Conservation (phyloP, 208 protist genomes). For the Giardia muris region DNA sequence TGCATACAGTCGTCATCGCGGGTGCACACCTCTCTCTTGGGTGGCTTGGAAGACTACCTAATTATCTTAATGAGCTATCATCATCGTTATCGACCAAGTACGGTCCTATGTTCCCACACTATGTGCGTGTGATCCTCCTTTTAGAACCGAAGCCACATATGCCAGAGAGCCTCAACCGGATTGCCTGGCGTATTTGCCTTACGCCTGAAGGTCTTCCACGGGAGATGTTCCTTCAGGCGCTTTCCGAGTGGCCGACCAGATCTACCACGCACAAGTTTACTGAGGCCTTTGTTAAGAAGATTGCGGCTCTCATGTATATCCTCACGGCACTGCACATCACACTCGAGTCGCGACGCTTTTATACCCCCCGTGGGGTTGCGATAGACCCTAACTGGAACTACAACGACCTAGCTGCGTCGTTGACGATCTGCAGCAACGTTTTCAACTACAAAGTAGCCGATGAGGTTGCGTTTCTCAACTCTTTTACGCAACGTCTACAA, state of each 20-base stretch:
- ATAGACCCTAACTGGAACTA: background rate
- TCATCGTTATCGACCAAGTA: background rate
- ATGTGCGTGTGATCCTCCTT: constrained; percentile 14
- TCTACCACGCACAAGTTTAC: background rate
- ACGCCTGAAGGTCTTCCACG: background rate
- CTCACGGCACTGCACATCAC: background rate
- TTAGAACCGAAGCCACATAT: constrained; percentile 10
- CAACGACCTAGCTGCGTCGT: background rate
- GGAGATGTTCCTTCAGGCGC: background rate
- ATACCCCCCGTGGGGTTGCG: constrained; percentile 1
- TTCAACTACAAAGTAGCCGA: no score
- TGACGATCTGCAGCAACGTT: background rate
- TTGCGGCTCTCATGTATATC: constrained; percentile 5
- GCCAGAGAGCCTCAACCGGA: background rate
- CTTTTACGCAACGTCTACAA: background rate
- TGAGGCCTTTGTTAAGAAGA: background rate
- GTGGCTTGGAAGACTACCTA: background rate
- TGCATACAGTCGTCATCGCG: constrained; percentile 8
- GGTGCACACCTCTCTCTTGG: background rate
- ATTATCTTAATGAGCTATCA: background rate
- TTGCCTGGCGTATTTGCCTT: constrained; percentile 7
- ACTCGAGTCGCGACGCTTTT: background rate
- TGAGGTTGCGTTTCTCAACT: background rate
- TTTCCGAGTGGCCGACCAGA: background rate
- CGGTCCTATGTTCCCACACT: background rate